Base-by-base conservation (phyloP, 2,329 filamentous ascomycete species). In the Ophiostoma sp. region DNA sequence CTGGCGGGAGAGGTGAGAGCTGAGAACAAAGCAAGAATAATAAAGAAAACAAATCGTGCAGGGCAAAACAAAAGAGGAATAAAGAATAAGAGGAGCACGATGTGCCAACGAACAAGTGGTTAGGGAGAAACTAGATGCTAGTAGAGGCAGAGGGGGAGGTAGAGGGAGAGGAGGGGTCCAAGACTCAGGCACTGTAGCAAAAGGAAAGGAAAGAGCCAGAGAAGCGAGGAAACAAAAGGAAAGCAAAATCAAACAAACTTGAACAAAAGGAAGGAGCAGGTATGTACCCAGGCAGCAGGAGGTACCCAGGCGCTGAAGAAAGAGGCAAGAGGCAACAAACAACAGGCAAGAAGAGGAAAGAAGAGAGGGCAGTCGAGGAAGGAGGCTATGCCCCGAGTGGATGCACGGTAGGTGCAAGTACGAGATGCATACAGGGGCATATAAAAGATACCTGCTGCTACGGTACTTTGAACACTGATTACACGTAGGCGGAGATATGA, bases 341-440 rank as follows among this genome's bases (percentile, higher is more conserved):
- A 4, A n/a, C 1, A 15, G 7, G 11, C 27, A 2, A 7, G 60
- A 64, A 35, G 20, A 65, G 31, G 20, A 35, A 13, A 65, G 62
- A 41, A 13, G 35, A 23, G 35, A 23, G 33, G 33, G 31, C 33
- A n/a, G 60, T 64, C 17, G 60, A 64, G 60, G 33, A 64, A 64
- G 60, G 60, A 64, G 60, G 27, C 7, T n/a, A 39, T 64, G 60
- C 31, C 60, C 60, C 60, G 60, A 20, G 60, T 64, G 60, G 60
- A 64, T n/a, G 60, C 60, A 64, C 60, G 31, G 60, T 36, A n/a
- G 17, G 52, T 13, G 52, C 52, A 57, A 27, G 52, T 57, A 57
- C 27, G 52, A 27, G 52, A 57, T 57, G 52, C 52, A 36, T 64
- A n/a, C 33, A 35, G 60, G 31, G 31, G 60, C 60, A 11, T 39